Conservation (phyloP, 1,284 basidiomycete genomes). For the Pseudomicrostroma phylloplanum region DNA sequence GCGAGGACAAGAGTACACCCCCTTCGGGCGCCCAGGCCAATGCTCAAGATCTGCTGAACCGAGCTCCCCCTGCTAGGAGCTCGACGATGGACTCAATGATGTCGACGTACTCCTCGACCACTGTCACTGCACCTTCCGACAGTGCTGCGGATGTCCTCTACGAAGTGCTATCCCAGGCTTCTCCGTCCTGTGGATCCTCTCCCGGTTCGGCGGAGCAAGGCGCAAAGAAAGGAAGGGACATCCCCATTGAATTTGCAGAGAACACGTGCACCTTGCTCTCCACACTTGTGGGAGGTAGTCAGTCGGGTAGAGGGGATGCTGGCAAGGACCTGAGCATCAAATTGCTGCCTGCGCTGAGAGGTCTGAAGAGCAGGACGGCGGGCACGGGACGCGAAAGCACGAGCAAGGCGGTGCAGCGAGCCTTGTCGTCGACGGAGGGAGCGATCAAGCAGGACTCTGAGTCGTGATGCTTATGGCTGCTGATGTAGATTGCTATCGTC, state of each 20-base stretch:
- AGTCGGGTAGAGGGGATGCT: not conserved
- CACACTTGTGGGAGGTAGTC: not conserved
- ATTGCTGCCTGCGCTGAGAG: not conserved
- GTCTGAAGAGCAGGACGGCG: not conserved
- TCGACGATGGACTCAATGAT: not conserved
- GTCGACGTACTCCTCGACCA: not conserved
- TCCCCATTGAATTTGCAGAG: conserved; percentile 3
- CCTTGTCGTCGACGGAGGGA: too few relatives aligned
- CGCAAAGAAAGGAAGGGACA: not conserved
- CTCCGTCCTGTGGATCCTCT: too few relatives aligned
- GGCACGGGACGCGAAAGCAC: not conserved
- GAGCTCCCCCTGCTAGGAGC: not conserved
- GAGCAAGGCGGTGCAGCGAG: too few relatives aligned
- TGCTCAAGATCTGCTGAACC: not conserved
- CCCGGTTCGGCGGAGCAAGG: too few relatives aligned
- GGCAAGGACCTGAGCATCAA: conserved; percentile 1
- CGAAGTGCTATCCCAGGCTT: not conserved
- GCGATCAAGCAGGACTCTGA: too few relatives aligned
- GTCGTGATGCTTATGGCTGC: too few relatives aligned
- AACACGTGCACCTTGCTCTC: not conserved
- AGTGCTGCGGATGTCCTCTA: conserved; percentile 2
- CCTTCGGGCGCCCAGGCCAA: not conserved
- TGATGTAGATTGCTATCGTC: too few relatives aligned
- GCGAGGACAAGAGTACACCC: conserved; percentile 2
- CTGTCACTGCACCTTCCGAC: not conserved